Evolutionary conservation across 2,329 filamentous ascomycete species (phyloP), one percentile per base, ranked within the genome.

Genomic region (Rutstroemia sp.): DNA sequence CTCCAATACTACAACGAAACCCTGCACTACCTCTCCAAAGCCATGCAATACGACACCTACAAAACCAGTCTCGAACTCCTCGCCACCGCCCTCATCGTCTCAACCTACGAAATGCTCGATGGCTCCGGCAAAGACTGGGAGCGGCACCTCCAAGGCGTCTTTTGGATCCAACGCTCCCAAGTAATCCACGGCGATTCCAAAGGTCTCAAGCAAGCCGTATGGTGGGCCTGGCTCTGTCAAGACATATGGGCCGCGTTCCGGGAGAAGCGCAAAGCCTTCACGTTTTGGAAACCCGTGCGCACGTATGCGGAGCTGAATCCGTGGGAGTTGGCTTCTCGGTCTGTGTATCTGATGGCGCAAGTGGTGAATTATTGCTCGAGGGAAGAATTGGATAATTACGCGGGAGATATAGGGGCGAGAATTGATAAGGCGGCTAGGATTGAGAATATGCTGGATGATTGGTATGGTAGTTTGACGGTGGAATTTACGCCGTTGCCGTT

Each of bases 221-320:
- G 82, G 83, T 86, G 83, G 82, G 76, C 78, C 0, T 86, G 82
- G 83, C 70, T 86, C 3, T 73, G 80, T n/a, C 83, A 86, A 63
- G 83, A 86, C 63, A 75, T 82, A 0, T 86, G 82, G 82, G 82
- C 80, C 2, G 82, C 82, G 0, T 84, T 84, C 60, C 74, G 80
- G 0, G 81, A 84, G 63, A 73, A 74, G 21, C 71, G 83, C 4
- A 73, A 76, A 7, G 76, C 77, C 2, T 75, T 83, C 59, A 83
- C 75, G 36, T 82, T 83, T 49, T 85, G 81, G 79, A 73, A 72
- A 45, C 81, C 81, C 0, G 76, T 73, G 7, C 78, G 75, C 56
- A 70, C 73, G 0, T 75, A 78, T 40, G 64, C 71, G 4, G 71
- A 74, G 2, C 72, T 84, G 39, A 73, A 70, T n/a, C 71, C 75